Evolutionary conservation across 139 green algal species (phyloP), one percentile per base, ranked within the genome.

Genomic region (Picochlorum sp.): DNA sequence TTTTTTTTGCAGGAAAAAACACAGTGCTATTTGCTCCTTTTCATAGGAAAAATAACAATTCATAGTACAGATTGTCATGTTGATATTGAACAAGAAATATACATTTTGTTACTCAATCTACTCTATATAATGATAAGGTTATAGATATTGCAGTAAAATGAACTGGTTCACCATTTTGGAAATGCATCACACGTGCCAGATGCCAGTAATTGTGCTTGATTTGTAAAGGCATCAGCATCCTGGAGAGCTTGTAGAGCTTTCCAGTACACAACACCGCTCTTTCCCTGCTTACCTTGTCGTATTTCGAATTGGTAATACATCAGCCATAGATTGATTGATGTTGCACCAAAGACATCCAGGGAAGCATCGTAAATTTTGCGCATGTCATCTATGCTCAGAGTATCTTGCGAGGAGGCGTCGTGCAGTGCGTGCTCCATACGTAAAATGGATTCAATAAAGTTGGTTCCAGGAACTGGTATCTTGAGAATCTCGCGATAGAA

Each of bases 251-350:
- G 18, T n/a, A 26, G 20, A 26, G 83, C 85, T 12, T 78, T 57
- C 81, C 79, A 89, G 50, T 84, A 80, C 9, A 93, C 31, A 5
- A 56, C 14, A 8, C 77, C 83, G 7, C 47, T 43, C 0, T 72
- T 75, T 41, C 59, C 55, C 7, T 37, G n/a, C 1, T 43, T 32
- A 14, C 31, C 32, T 13, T 50, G 55, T 22, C 13, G 26, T 31
- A 52, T 22, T 37, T 70, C 65, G 36, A 66, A 80, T 16, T 36
- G 35, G 32, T 68, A 67, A 41, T 82, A 89, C 13, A 52, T 39
- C 44, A 88, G 29, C 85, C 85, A 91, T 24, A 89, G 63, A 28
- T 75, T 62, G 26, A 20, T 43, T 37, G 83, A 77, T 0, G 24
- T 36, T 1, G 8, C 14, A 1, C 81, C 81, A 59, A 89, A 76